These are phyloP conservation scores for Talaromyces islandicus DNA, from an alignment of 2,329 filamentous ascomycete species.

Conservation along the genomic window DNA sequence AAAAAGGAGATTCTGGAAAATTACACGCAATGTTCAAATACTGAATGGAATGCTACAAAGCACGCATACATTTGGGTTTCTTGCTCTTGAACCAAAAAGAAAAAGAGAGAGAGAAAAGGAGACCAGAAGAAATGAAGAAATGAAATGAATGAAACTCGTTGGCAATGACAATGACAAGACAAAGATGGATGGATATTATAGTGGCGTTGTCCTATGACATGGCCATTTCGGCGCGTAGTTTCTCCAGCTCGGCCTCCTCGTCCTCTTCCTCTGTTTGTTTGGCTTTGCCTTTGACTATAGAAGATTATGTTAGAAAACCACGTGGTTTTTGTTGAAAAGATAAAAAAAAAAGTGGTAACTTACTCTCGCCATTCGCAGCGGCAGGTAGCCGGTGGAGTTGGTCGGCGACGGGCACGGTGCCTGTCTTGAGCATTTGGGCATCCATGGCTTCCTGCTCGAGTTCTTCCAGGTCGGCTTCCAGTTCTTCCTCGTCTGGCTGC, in stretches of 20 bases:
- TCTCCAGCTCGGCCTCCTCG: slow-evolving; percentile 90
- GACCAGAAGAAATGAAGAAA: no score
- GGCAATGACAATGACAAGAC: neutral
- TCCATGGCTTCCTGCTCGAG: slow-evolving; percentile 91
- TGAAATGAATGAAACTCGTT: neutral
- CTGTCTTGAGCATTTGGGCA: slow-evolving; percentile 87
- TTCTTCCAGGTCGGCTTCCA: slow-evolving; percentile 77
- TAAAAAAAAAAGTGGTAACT: slow-evolving; percentile 35
- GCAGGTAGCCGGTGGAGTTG: slow-evolving; percentile 70
- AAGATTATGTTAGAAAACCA: neutral
- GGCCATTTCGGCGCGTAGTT: slow-evolving; percentile 93
- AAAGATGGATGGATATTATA: neutral
- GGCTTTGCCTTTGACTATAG: slow-evolving; percentile 41
- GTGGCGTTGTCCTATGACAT: slow-evolving; percentile 53
- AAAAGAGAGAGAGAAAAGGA: neutral
- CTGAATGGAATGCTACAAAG: neutral
- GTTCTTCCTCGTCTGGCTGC: slow-evolving; percentile 73
- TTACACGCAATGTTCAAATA: neutral
- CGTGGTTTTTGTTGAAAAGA: neutral
- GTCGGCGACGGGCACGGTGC: slow-evolving; percentile 74
- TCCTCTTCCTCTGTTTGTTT: slow-evolving; percentile 70
- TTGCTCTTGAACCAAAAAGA: neutral
- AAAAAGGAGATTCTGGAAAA: neutral
- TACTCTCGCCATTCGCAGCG: slow-evolving; percentile 69
- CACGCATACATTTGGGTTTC: neutral